These are phyloP conservation scores for Ustilago tritici DNA, from an alignment of 1,284 basidiomycete species.

Conservation along the genomic window DNA sequence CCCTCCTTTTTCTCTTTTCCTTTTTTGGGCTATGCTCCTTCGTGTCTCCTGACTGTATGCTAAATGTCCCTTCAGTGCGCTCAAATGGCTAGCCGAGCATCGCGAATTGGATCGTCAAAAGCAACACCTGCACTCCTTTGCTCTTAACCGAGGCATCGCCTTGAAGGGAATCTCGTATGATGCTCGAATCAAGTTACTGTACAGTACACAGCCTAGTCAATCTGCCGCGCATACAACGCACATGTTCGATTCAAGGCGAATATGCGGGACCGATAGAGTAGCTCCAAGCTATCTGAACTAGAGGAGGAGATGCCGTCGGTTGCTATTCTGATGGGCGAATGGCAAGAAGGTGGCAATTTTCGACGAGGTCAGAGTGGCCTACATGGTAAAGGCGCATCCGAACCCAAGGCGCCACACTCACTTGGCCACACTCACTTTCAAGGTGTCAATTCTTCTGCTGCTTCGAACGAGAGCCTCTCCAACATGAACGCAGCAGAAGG, in stretches of 20 bases:
- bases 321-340: neutral
- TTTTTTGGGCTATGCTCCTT: neutral
- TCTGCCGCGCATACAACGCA: neutral
- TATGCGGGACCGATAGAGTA: neutral
- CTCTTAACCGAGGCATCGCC: conserved; percentile 4
- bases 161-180: neutral
- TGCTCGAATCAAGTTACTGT: neutral
- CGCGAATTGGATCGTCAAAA: conserved; percentile 12
- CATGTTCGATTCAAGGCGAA: neutral
- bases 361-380: neutral
- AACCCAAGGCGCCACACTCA: conserved; percentile 6
- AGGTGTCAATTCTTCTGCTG: neutral
- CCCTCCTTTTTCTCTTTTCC: no score
- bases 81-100: conserved; percentile 15
- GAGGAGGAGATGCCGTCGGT: conserved; percentile 1
- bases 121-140: neutral
- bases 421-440: neutral
- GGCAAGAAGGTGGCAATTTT: neutral
- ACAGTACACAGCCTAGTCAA: no score
- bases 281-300: conserved; percentile 3
- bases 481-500: neutral
- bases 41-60: neutral
- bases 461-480: neutral
- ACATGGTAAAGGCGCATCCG: neutral
- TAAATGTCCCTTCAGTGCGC: conserved; percentile 7